phyloP scores from a whole-genome alignment of 2,329 filamentous ascomycete genomes.

The Gaeumannomyces tritici region DNA sequence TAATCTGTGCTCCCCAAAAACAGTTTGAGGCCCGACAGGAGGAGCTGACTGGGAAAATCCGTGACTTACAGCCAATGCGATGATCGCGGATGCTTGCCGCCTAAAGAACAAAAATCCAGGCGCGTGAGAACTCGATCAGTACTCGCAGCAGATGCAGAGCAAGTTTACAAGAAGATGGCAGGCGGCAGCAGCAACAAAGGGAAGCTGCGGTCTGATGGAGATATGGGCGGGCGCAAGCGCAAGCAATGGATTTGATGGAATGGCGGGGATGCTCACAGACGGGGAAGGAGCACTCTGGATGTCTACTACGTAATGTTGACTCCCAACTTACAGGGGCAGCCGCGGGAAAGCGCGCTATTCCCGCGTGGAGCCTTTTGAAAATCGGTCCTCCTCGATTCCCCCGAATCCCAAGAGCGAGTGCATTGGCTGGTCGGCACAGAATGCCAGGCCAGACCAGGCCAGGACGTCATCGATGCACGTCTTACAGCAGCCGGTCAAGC shows the following conservation, averaged over 20 bases:
- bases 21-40: background rate
- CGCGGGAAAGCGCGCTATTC: background rate
- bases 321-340: background rate
- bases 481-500: background rate
- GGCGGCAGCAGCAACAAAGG: too few species aligned
- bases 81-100: background rate
- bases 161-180: background rate
- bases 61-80: background rate
- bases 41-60: background rate
- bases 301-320: conserved; percentile 4
- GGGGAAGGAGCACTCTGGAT: background rate
- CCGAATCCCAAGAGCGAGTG: too few species aligned
- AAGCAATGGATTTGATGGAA: too few species aligned
- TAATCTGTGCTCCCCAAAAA: background rate
- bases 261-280: background rate
- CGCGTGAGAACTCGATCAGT: background rate
- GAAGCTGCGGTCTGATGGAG: background rate
- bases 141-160: background rate
- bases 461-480: background rate
- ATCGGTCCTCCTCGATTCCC: background rate
- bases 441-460: background rate
- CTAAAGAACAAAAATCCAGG: background rate
- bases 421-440: background rate
- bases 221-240: background rate
- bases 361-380: too few species aligned